A percentile compares a stretch with the other conserved stretches of the same genome.
Conservation (phyloP, 768 basidiomycete genomes). For the Saitozyma sp. region DNA sequence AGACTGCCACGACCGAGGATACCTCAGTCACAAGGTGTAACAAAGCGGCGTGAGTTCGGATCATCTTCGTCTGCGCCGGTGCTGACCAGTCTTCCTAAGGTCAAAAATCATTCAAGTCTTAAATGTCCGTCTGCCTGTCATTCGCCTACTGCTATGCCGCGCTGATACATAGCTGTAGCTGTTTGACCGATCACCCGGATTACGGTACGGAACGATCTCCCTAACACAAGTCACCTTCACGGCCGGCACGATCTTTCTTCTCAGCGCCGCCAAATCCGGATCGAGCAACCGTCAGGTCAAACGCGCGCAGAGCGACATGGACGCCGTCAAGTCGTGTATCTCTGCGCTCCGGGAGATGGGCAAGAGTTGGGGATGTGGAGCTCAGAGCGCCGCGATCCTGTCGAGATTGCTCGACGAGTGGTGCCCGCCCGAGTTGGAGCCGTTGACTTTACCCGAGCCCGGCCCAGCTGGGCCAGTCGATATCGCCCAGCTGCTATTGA, state of each 20-base stretch:
- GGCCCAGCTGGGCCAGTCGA: background rate
- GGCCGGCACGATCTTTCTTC: slow-evolving; percentile 30
- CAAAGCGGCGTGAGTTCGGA: too few species aligned
- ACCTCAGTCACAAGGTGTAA: too few species aligned
- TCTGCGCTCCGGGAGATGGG: slow-evolving; percentile 61
- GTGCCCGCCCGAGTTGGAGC: background rate
- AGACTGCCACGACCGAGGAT: background rate
- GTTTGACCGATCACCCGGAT: slow-evolving; percentile 60
- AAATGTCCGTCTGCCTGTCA: background rate
- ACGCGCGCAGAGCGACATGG: slow-evolving; percentile 50
- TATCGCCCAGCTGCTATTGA: background rate
- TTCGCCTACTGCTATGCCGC: background rate
- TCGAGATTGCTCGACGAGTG: slow-evolving; percentile 55
- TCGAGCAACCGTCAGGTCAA: slow-evolving; percentile 49
- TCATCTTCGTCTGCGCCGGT: too few species aligned
- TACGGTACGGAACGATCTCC: slow-evolving; percentile 60
- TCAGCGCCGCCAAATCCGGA: slow-evolving; percentile 54
- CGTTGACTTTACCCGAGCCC: background rate
- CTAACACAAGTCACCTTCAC: slow-evolving; percentile 25
- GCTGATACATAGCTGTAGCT: slow-evolving; percentile 14
- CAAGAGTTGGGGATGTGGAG: slow-evolving; percentile 61
- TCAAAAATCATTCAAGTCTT: background rate
- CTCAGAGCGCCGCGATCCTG: slow-evolving; percentile 59
- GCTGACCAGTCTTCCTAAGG: too few species aligned
- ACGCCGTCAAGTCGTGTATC: slow-evolving; percentile 50